Evolutionary conservation across 1,284 basidiomycete species (phyloP).

Genomic region (Ganoderma sinense): DNA sequence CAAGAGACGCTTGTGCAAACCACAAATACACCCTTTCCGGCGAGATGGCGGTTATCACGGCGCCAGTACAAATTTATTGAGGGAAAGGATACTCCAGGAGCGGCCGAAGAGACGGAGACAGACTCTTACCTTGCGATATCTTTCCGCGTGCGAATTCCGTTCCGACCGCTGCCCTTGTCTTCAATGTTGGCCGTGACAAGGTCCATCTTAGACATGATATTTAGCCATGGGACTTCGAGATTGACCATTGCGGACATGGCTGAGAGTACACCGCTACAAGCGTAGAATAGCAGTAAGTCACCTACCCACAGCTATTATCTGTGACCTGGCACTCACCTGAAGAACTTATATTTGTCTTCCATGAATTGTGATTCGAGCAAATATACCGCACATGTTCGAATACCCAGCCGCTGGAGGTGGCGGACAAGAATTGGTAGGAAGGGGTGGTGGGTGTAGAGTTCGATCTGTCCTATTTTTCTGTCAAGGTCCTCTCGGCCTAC

Average conservation of each 20-base stretch:
- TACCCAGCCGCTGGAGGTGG: conserved; percentile 72
- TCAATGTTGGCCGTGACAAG: conserved; percentile 77
- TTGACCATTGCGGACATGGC: conserved; percentile 99
- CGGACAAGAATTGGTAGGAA: conserved; percentile 91
- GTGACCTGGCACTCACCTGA: conserved; percentile 62
- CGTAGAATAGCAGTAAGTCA: conserved; percentile 3
- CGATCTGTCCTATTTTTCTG: conserved; percentile 85
- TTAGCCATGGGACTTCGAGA: conserved; percentile 96
- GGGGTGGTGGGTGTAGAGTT: conserved; percentile 98
- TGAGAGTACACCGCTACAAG: conserved; percentile 87
- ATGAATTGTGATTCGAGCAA: conserved; percentile 98
- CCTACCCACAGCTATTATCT: not conserved
- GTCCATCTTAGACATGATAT: conserved; percentile 99
- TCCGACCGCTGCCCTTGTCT: conserved; percentile 71
- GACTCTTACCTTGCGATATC: conserved; percentile 75
- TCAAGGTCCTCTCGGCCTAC: not conserved
- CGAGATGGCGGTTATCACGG: not conserved
- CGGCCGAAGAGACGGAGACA: not conserved
- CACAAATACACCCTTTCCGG: not conserved
- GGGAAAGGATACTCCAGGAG: not conserved
- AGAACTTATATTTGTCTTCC: conserved; percentile 99
- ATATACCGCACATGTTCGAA: conserved; percentile 87
- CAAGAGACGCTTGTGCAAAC: not conserved
- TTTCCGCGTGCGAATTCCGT: conserved; percentile 74
- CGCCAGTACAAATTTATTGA: not conserved